Evolutionary conservation across 2,329 filamentous ascomycete genomes (phyloP), one percentile per base, ranked within the genome.

Genomic region (Xylaria digitata): DNA sequence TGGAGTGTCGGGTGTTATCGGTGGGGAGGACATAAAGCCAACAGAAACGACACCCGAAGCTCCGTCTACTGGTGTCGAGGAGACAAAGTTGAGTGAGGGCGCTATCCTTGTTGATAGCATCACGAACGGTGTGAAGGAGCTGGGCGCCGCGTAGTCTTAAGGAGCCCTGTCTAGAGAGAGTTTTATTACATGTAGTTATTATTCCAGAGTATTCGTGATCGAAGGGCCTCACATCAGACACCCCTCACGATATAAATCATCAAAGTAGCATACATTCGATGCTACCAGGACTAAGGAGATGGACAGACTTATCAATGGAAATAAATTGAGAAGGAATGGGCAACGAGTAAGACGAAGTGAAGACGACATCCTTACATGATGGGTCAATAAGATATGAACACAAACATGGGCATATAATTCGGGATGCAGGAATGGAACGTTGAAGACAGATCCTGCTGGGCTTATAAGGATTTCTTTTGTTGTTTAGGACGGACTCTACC

Each of bases 51-150:
- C 73, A 17, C 70, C 74, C 13, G 67, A 69, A 7, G 70, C 76
- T 43, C 65, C 49, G 42, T 54, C 70, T 13, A 56, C 65, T 15
- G 42, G 32, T 9, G 61, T 53, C 15, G 58, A 63, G 46, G 66
- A 68, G 42, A 17, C 53, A 15, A 65, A 72, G 53, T 26, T 66
- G 26, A 62, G 45, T 7, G 48, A 56, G n/a, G 56, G 40, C 17
- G 34, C 2, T 6, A 23, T 65, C 42, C 42, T 69, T 6, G 59
- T 73, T 6, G 68, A 69, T 23, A 56, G 59, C 23, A 65, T 75
- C 43, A 70, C 72, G n/a, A 70, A 74, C 42, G 72, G 71, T 0
- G 68, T 71, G 9, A 72, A 74, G 68, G 62, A 69, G 21, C 63
- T 73, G 63, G 65, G 61, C 13, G 50, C 63, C 26, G 63, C 57